Evolutionary conservation across 139 green algal species (phyloP).

Genomic region (Diplosphaera chodatii): DNA sequence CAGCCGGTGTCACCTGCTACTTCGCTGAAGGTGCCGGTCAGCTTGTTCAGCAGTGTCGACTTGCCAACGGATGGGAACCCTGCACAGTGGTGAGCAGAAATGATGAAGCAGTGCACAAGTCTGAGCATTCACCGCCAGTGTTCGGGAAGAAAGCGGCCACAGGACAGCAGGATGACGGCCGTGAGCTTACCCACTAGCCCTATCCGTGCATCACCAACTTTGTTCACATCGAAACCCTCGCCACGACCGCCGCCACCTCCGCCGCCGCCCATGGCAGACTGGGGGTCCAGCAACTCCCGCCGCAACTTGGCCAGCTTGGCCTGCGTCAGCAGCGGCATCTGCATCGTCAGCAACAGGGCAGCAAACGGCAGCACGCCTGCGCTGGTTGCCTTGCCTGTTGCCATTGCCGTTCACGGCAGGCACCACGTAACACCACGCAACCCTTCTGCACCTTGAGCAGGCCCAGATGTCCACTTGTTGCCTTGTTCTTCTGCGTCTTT

Average conservation of each 20-base stretch:
- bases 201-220: constrained; percentile 93
- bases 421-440: no score
- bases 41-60: constrained; percentile 95
- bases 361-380: no score
- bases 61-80: constrained; percentile 98
- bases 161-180: no score
- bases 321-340: no score
- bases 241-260: constrained; percentile 55
- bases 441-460: constrained; percentile 93
- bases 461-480: constrained; percentile 84
- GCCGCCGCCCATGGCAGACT: constrained; percentile 55
- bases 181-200: constrained; percentile 69
- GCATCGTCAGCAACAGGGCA: no score
- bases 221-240: constrained; percentile 95
- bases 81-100: no score
- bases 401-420: no score
- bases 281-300: constrained; percentile 87
- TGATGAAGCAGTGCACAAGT: no score
- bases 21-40: constrained; percentile 97
- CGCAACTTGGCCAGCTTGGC: constrained; percentile 97
- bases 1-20: no score
- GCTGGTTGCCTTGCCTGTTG: no score
- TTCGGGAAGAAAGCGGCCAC: no score
- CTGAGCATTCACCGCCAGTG: no score
- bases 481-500: constrained; percentile 99